These are phyloP conservation scores for Eutypa lata DNA, from an alignment of 2,329 filamentous ascomycete genomes.

Conservation along the genomic window DNA sequence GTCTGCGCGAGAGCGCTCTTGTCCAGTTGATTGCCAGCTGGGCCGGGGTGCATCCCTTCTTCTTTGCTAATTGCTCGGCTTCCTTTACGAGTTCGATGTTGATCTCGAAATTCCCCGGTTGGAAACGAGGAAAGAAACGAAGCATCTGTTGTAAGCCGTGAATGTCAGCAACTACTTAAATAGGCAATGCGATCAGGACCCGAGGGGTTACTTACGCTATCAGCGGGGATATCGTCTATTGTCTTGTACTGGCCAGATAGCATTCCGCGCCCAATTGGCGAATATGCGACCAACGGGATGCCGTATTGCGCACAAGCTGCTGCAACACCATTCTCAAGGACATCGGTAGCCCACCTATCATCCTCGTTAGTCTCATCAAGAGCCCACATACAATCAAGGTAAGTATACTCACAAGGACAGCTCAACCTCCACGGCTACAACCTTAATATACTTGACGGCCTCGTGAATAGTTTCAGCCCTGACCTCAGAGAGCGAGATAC, in stretches of 20 bases:
- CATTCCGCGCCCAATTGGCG: slow-evolving; percentile 34
- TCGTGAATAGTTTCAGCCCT: slow-evolving; percentile 43
- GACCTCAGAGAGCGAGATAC: slow-evolving; percentile 38
- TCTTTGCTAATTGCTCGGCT: slow-evolving; percentile 54
- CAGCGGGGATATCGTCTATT: slow-evolving; percentile 52
- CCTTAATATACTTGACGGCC: slow-evolving; percentile 40
- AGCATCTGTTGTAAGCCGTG: slow-evolving; percentile 27
- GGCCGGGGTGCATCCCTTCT: slow-evolving; percentile 57
- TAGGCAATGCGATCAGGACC: no score
- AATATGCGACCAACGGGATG: slow-evolving; percentile 24
- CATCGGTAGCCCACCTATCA: slow-evolving; percentile 36
- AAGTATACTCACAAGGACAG: slow-evolving; percentile 39
- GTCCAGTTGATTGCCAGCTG: slow-evolving; percentile 69
- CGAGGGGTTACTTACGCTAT: slow-evolving; percentile 32
- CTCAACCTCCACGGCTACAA: slow-evolving; percentile 53
- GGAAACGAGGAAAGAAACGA: slow-evolving; percentile 54
- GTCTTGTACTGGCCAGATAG: slow-evolving; percentile 53
- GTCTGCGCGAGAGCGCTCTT: slow-evolving; percentile 42
- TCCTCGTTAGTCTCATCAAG: not conserved
- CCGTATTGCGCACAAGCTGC: slow-evolving; percentile 46
- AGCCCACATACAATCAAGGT: not conserved
- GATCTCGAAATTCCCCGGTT: slow-evolving; percentile 57
- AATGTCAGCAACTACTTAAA: not conserved
- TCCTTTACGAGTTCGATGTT: slow-evolving; percentile 61
- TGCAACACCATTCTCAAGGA: slow-evolving; percentile 49